Base-by-base conservation (phyloP, 495 filamentous ascomycete species). In the Neurospora sp. region DNA sequence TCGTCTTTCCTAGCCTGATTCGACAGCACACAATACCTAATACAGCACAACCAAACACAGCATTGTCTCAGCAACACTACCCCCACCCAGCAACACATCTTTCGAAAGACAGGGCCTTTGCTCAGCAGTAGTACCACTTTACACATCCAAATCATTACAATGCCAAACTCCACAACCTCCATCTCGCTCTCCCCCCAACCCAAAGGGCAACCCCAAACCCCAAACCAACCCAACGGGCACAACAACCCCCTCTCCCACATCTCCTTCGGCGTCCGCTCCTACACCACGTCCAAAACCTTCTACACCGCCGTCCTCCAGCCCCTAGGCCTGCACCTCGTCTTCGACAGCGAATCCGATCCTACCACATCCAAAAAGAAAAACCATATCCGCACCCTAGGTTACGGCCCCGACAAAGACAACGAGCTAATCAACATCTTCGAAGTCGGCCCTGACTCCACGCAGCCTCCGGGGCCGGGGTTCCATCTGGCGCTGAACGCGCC, bases 401-500 rank as follows among this genome's bases (percentile, higher is more conserved):
- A 79, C 73, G 78, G 82, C 35, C 75, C 75, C 22, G 72, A 79
- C 65, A 20, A 61, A 8, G 16, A 71, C 2, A 74, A 77, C 69
- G 81, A 82, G 65, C 31, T 78, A 2, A 27, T 81, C 37, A 83
- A 81, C 73, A 71, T 83, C 22, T 82, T 82, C 42, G 80, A 81
- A 65, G 73, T 76, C 16, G 71, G 70, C 31, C 72, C 74, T 12
- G 72, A 73, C 5, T 73, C 73, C 5, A 41, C 74, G 10, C 70
- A 75, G 8, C 72, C 79, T 7, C 74, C 78, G 12, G 78, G 78
- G 11, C 41, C 73, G 5, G 81, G 81, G 0, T 79, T 77, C 61
- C 81, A 83, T 69, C 40, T 83, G 18, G 81, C 81, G 5, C 79
- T 83, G 72, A 80, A 81, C 48, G 81, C 81, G 37, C 77, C 78